phyloP scores from a whole-genome alignment of 495 filamentous ascomycete species.

The Sphaerosporella brunnea region DNA sequence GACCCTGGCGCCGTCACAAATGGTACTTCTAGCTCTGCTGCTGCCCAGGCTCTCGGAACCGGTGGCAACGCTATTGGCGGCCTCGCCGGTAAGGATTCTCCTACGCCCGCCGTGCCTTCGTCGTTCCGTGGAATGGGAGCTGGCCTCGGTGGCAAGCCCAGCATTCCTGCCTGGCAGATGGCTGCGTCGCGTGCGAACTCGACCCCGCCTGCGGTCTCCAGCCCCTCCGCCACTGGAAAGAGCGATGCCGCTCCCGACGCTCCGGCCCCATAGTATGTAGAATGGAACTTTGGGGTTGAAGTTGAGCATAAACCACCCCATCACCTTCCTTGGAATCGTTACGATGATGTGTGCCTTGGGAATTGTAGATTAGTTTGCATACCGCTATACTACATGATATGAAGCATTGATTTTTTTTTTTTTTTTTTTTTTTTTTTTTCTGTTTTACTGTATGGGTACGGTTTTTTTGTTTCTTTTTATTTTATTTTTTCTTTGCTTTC shows the following conservation, averaged over 20 bases:
- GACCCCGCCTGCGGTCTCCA: slow-evolving; percentile 1
- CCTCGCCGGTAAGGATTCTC: not conserved
- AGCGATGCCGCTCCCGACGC: slow-evolving; percentile 1
- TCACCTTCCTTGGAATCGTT: too few species aligned
- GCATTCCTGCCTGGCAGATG: slow-evolving; percentile 89
- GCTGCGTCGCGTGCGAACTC: slow-evolving; percentile 36
- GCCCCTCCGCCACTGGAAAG: not conserved
- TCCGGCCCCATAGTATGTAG: not conserved
- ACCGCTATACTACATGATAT: too few species aligned
- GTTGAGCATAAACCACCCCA: too few species aligned
- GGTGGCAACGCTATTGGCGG: slow-evolving; percentile 24
- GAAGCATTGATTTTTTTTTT: slow-evolving; percentile 7
- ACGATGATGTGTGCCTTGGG: too few species aligned
- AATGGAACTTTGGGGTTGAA: too few species aligned
- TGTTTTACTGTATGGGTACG: slow-evolving; percentile 8
- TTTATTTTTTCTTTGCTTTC: slow-evolving; percentile 7
- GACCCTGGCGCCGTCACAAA: slow-evolving; percentile 26
- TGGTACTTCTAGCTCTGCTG: slow-evolving; percentile 24
- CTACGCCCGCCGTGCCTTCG: slow-evolving; percentile 26
- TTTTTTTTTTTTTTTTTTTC: slow-evolving; percentile 3
- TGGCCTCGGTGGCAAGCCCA: slow-evolving; percentile 35
- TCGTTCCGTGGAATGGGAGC: slow-evolving; percentile 30
- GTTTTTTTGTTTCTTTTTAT: not conserved
- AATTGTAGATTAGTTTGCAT: too few species aligned
- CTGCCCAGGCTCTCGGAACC: slow-evolving; percentile 17